Evolutionary conservation across 1,284 basidiomycete species (phyloP).

Genomic region (Ganoderma lucidum): DNA sequence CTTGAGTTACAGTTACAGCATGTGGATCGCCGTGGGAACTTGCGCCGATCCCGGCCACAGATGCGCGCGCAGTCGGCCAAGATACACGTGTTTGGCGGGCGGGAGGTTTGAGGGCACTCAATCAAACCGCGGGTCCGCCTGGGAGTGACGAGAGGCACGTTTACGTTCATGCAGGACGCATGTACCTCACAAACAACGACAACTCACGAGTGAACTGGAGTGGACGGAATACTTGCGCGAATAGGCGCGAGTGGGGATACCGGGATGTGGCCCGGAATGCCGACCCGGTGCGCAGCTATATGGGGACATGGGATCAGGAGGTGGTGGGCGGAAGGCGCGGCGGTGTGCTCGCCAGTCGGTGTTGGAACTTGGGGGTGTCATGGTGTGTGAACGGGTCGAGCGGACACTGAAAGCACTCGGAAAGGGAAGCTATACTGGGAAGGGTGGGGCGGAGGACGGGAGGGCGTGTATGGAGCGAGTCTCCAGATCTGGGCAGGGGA

Average conservation of each 20-base stretch:
- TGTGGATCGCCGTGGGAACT: background rate
- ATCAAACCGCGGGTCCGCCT: background rate
- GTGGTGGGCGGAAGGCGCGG: background rate
- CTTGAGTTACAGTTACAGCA: background rate
- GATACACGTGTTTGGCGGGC: background rate
- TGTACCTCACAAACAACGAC: background rate
- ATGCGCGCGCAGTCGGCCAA: background rate
- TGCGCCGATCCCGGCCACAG: background rate
- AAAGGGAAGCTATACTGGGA: background rate
- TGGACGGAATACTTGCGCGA: background rate
- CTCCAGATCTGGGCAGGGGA: background rate
- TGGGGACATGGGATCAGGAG: constrained; percentile 8
- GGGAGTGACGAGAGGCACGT: background rate
- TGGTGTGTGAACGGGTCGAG: background rate
- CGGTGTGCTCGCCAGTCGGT: background rate
- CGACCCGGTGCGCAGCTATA: background rate
- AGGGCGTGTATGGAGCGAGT: constrained; percentile 1
- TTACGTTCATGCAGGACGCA: background rate
- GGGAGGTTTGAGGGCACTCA: background rate
- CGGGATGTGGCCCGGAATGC: background rate
- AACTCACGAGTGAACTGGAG: background rate
- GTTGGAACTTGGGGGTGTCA: background rate
- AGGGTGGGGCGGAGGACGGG: background rate
- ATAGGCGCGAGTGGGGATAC: background rate
- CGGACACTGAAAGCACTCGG: constrained; percentile 5